phyloP scores from a whole-genome alignment of 139 green algal genomes.

The Yamagishiella unicocca region DNA sequence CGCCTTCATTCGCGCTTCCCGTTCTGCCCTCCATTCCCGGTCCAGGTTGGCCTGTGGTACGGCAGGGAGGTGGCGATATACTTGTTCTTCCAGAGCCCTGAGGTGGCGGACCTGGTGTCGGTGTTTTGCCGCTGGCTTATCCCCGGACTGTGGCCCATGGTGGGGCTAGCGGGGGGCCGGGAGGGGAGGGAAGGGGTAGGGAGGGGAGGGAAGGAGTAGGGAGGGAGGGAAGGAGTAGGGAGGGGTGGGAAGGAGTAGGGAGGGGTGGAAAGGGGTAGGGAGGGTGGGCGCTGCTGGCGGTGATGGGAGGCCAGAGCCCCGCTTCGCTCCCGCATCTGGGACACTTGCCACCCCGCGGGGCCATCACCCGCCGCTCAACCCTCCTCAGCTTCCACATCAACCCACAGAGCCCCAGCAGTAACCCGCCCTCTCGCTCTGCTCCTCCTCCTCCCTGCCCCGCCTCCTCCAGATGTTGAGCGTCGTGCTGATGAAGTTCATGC shows the following conservation, averaged over 20 bases:
- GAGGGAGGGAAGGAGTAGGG: background rate
- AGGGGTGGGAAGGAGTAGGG: background rate
- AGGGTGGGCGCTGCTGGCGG: background rate
- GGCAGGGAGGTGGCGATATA: slow-evolving; percentile 24
- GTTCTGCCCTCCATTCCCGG: background rate
- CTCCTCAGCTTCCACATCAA: too few relatives aligned
- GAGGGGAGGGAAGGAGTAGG: background rate
- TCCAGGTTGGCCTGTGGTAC: slow-evolving; percentile 37
- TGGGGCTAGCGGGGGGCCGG: background rate
- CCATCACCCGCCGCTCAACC: background rate
- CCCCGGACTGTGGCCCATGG: slow-evolving; percentile 61
- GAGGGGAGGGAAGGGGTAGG: background rate
- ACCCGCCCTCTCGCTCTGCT: too few relatives aligned
- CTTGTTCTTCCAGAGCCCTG: slow-evolving; percentile 26
- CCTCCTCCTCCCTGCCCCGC: background rate
- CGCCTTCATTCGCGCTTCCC: too few relatives aligned
- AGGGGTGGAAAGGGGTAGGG: background rate
- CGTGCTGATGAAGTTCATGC: slow-evolving; percentile 61
- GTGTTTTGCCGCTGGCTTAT: slow-evolving; percentile 52
- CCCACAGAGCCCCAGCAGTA: too few relatives aligned
- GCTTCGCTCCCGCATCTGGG: too few relatives aligned
- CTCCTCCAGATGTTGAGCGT: slow-evolving; percentile 50
- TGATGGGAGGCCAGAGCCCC: too few relatives aligned
- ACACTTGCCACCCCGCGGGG: too few relatives aligned
- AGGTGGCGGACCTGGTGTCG: slow-evolving; percentile 18